Percentiles rank a stretch among this genome's conserved stretches.
These are phyloP conservation scores for Samsoniella hepiali DNA, from an alignment of 2,329 filamentous ascomycete genomes.

Conservation along the genomic window DNA sequence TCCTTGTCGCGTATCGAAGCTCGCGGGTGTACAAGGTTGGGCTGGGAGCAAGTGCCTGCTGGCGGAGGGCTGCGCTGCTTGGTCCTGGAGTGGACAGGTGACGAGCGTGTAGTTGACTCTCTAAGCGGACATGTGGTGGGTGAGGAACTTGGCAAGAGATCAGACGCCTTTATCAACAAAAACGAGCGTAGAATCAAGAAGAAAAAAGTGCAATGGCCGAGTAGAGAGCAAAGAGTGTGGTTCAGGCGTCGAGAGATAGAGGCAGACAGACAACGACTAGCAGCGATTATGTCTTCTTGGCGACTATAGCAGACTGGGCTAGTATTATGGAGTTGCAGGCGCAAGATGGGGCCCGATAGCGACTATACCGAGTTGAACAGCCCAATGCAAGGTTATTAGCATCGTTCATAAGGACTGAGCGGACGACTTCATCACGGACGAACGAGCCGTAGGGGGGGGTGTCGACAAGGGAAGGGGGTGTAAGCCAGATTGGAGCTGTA, in stretches of 20 bases:
- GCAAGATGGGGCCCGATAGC: not conserved
- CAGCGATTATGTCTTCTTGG: not conserved
- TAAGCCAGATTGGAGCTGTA: not conserved
- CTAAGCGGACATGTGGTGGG: not conserved
- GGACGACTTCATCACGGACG: not conserved
- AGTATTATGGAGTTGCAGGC: not conserved
- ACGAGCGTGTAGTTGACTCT: not conserved
- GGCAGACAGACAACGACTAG: not conserved
- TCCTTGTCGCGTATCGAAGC: not conserved
- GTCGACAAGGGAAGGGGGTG: constrained; percentile 5
- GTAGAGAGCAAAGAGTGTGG: not conserved
- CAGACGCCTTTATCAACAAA: not conserved
- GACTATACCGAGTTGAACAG: not conserved
- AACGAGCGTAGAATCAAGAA: not conserved
- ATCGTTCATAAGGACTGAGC: constrained; percentile 11
- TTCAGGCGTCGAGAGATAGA: not conserved
- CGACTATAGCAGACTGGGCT: not conserved
- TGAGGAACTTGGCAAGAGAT: not conserved
- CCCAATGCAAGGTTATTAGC: not conserved
- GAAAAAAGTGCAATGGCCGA: not conserved
- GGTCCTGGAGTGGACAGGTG: not conserved
- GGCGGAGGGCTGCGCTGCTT: not conserved
- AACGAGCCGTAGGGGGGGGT: not conserved
- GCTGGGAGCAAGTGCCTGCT: not conserved
- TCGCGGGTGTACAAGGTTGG: not conserved